Conservation (phyloP, 23 red algal genomes). For the Gracilaria vermiculophylla region DNA sequence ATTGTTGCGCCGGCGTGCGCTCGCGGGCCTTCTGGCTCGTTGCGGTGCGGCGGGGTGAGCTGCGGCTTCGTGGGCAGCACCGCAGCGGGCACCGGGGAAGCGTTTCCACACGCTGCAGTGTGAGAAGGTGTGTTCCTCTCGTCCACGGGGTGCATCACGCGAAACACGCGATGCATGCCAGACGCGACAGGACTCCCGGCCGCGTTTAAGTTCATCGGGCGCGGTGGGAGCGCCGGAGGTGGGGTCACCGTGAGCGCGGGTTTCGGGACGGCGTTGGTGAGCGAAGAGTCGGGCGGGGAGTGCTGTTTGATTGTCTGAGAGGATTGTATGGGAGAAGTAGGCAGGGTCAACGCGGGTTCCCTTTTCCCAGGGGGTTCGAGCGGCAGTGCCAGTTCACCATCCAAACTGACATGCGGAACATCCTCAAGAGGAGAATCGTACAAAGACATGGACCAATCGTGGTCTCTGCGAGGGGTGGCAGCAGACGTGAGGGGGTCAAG, state of each 20-base stretch:
- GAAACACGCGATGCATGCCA: neutral
- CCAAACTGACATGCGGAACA: slow-evolving; percentile 16
- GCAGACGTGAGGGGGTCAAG: neutral
- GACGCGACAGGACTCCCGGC: neutral
- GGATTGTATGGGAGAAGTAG: neutral
- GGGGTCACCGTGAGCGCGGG: neutral
- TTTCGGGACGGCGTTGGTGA: neutral
- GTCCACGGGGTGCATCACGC: neutral
- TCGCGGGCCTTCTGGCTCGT: neutral
- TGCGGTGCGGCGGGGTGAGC: neutral
- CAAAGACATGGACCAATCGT: neutral
- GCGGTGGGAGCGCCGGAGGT: neutral
- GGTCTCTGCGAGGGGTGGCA: neutral
- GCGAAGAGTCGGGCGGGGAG: neutral
- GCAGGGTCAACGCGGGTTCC: neutral
- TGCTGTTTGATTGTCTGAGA: neutral
- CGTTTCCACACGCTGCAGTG: neutral
- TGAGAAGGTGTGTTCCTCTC: neutral
- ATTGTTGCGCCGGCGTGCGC: neutral
- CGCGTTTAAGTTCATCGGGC: neutral
- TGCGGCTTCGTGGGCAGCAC: neutral
- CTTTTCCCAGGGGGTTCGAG: neutral
- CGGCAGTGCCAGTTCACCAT: slow-evolving; percentile 38
- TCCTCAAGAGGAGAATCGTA: neutral
- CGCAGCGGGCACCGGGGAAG: neutral